Base-by-base conservation (phyloP, 2,329 filamentous ascomycete genomes). In the Chrysoporthe deuterocubensis region DNA sequence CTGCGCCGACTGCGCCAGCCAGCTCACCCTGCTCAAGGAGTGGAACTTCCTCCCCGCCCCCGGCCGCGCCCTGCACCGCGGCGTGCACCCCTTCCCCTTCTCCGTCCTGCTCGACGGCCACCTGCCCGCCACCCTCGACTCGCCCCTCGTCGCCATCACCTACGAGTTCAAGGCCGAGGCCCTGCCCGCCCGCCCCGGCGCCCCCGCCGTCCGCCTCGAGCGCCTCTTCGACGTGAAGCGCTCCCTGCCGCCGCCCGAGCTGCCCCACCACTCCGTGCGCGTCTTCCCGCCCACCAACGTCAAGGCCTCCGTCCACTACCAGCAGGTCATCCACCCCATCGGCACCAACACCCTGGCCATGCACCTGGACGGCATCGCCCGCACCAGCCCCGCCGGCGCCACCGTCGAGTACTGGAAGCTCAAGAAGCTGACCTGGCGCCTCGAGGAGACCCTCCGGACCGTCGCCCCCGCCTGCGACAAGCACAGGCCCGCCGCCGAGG, bases 261-360 rank as follows among this genome's bases (percentile, higher is more conserved):
- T 87, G 64, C 93, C 96, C 70, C 95, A 96, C 80, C 90, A 94
- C 80, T 96, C 92, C 18, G 90, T 97, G 71, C 93, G 95, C 75
- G 92, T 98, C 75, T 99, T 99, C 81, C 96, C 95, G 60, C 95
- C 96, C 0, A 99, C 96, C 72, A 96, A 97, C 80, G 90, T 99
- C 75, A 94, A 93, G 72, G 92, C 93, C 68, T 90, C 90, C 75
- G 91, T 96, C 71, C 90, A 93, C 74, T 90, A 97, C 71, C 91
- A 91, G 59, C 89, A 92, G 48, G 88, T 97, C 71, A 90, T 97
- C 71, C 91, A 97, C 80, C 94, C 95, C 5, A 92, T 94, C 69
- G 92, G 93, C 74, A 89, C 88, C 74, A 95, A 96, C 81, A 91
- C 85, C 13, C 86, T 97, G 62, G 86, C 88, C 58, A 89, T 97